Base-by-base conservation (phyloP, 148 eudicot species). In the Diospyros kaki region DNA sequence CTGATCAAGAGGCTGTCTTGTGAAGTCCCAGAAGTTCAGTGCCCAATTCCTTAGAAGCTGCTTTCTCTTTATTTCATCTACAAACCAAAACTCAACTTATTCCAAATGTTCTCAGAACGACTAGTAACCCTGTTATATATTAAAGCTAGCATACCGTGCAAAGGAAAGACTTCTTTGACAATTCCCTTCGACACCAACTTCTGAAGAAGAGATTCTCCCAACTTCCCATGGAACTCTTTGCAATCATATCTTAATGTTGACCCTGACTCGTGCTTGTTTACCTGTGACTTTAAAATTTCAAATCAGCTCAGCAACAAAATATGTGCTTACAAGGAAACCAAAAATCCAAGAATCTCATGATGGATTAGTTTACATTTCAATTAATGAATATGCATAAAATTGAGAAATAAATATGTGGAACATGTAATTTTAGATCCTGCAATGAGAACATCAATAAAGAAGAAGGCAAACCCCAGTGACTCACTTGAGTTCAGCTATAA, bases 1-100 rank as follows among this genome's bases (percentile, higher is more conserved):
- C 76, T 94, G 96, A 82, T 94, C 98, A 42, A 92, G 79, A 68
- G 98, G 98, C 80, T 94, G 98, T 40, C 50, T 64, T 62, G 97
- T 89, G 40, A 92, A 66, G 79, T 86, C 93, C 89, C 85, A 77
- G 85, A 89, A 89, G 79, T 92, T 89, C 74, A 94, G 77, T 55
- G 98, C 98, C 98, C 98, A 94, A 68, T 84, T 86, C 75, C 85
- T 89, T 76, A 94, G 54, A 68, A 94, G 87, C 73, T 83, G 82
- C 84, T 92, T 94, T 78, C 90, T 82, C 82, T 77, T 89, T 70
- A 40, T 82, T 79, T 94, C 98, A 90, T 92, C 98, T 94, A 81
- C 6, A 18, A 86, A 66, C 58, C 62, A 77, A 74, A 75, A 58
- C 8, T 39, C 65, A 28, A 68, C 15, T 58, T 59, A 73, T 64